A percentile compares a stretch with the other conserved stretches of the same genome.
Evolutionary conservation across 805 yeast genomes (phyloP).

Genomic region (Yueomyces sp.): DNA sequence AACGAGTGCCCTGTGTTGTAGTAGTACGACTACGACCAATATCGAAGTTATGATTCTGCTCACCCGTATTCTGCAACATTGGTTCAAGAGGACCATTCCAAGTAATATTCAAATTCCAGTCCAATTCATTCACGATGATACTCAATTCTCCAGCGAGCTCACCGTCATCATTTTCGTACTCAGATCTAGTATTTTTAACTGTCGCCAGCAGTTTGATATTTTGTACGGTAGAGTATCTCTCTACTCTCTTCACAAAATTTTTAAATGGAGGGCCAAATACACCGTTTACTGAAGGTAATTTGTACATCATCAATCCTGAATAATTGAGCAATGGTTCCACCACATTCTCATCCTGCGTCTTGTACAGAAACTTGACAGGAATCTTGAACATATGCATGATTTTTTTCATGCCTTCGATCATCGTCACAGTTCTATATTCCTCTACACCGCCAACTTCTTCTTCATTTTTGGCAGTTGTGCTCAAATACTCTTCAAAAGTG

Average conservation of each 20-base stretch:
- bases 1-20: neutral
- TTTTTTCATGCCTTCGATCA: conserved; percentile 15
- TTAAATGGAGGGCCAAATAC: conserved; percentile 31
- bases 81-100: conserved; percentile 24
- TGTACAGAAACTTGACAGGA: conserved; percentile 52
- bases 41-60: neutral
- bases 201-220: conserved; percentile 34
- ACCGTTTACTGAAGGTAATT: conserved; percentile 22
- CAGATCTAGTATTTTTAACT: conserved; percentile 1
- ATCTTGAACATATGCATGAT: conserved; percentile 56
- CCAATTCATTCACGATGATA: conserved; percentile 19
- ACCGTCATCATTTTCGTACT: conserved; percentile 1
- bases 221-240: conserved; percentile 46
- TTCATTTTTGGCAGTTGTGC: conserved; percentile 3
- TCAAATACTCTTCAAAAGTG: conserved; percentile 18
- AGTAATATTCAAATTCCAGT: conserved; percentile 21
- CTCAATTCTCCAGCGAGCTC: conserved; percentile 7
- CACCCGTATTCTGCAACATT: conserved; percentile 4
- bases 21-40: neutral
- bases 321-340: conserved; percentile 50
- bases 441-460: conserved; percentile 1
- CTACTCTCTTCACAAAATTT: conserved; percentile 46
- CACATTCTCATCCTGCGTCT: conserved; percentile 36
- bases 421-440: conserved; percentile 1
- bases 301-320: conserved; percentile 43